phyloP scores from a whole-genome alignment of 176 grass and related monocot genomes.

The Carex myosuroides region DNA sequence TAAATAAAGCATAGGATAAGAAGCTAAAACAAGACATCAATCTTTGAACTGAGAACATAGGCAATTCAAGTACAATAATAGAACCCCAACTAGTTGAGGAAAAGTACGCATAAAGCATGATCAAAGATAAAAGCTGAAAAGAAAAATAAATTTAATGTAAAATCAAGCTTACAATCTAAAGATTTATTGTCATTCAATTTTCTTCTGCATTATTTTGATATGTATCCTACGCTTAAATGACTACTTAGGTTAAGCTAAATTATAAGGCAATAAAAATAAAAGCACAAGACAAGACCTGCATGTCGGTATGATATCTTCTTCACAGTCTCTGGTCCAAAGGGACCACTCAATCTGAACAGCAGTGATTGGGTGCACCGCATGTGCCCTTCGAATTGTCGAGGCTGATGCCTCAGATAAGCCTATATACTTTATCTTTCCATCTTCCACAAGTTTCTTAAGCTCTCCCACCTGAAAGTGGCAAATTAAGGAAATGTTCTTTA shows the following conservation, averaged over 20 bases:
- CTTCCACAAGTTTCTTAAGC: slow-evolving; percentile 55
- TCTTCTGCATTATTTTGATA: background rate
- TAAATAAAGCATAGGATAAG: background rate
- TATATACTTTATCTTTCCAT: slow-evolving; percentile 64
- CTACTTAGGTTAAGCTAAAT: background rate
- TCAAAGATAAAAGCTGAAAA: background rate
- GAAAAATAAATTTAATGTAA: background rate
- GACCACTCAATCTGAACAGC: slow-evolving; percentile 61
- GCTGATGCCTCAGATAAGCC: slow-evolving; percentile 51
- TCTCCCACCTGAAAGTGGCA: slow-evolving; percentile 33
- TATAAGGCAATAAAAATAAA: background rate
- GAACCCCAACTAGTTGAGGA: background rate
- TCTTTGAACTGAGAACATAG: background rate
- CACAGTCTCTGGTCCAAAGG: slow-evolving; percentile 53
- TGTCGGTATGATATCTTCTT: slow-evolving; percentile 58
- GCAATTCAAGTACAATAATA: background rate
- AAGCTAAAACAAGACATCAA: background rate
- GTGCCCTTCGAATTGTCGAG: slow-evolving; percentile 57
- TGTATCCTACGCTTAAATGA: background rate
- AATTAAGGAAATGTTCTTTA: background rate
- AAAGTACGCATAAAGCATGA: background rate
- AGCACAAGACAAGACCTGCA: slow-evolving; percentile 38
- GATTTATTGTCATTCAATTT: background rate
- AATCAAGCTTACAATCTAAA: background rate
- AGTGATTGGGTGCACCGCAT: slow-evolving; percentile 53